A percentile compares a stretch with the other conserved stretches of the same genome.
These are phyloP conservation scores for Auricularia sp. DNA, from an alignment of 768 basidiomycete species.

Conservation along the genomic window DNA sequence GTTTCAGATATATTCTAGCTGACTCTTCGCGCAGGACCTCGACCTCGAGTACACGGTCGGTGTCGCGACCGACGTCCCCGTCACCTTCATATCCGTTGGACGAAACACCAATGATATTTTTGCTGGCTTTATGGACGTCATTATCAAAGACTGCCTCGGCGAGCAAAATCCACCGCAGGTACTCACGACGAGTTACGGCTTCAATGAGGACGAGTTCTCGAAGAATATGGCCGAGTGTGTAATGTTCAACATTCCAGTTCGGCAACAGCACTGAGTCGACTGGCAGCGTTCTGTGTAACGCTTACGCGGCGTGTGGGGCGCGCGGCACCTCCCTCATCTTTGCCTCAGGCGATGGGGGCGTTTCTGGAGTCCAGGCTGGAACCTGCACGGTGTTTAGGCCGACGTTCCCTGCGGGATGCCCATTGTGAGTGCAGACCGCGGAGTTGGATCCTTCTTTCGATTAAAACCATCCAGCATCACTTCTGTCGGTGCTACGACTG, in stretches of 20 bases:
- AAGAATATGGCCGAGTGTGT: constrained; percentile 5
- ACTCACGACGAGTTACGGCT: constrained; percentile 8
- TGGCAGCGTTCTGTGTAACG: constrained; percentile 14
- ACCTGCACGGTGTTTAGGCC: constrained; percentile 9
- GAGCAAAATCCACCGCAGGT: constrained; percentile 9
- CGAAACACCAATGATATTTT: neutral
- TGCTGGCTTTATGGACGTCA: constrained; percentile 10
- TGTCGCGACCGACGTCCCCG: constrained; percentile 2
- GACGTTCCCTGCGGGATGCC: constrained; percentile 12
- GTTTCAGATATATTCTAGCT: neutral
- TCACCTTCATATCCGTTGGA: constrained; percentile 7
- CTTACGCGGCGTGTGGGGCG: constrained; percentile 16
- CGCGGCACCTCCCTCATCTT: constrained; percentile 12
- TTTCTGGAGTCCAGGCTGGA: constrained; percentile 7
- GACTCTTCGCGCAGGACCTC: neutral
- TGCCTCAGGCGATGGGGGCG: constrained; percentile 13
- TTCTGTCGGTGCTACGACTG: neutral
- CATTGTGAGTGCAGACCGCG: constrained; percentile 5
- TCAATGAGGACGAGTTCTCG: constrained; percentile 6
- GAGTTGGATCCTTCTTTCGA: too few species aligned
- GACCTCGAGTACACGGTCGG: constrained; percentile 7
- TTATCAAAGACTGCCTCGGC: constrained; percentile 8
- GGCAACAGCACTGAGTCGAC: neutral
- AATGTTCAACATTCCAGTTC: too few species aligned
- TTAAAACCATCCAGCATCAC: neutral